Evolutionary conservation across 2,329 filamentous ascomycete genomes (phyloP).

Genomic region (Pseudogymnoascus sp.): DNA sequence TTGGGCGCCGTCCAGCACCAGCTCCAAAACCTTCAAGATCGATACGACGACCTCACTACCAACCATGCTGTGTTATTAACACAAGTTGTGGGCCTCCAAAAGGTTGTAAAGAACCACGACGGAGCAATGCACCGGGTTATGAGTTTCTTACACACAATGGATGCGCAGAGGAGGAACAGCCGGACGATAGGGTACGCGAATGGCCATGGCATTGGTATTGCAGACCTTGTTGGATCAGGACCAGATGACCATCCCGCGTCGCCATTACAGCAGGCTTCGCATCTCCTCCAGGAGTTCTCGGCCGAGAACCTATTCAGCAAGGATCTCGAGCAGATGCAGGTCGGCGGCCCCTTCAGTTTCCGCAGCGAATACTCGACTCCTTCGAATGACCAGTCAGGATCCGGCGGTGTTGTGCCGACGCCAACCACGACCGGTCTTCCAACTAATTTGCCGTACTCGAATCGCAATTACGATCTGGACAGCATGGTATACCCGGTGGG

Average conservation of each 20-base stretch:
- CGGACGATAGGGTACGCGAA: slow-evolving; percentile 36
- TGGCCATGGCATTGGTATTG: slow-evolving; percentile 28
- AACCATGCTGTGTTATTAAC: slow-evolving; percentile 54
- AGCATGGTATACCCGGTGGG: slow-evolving; percentile 84
- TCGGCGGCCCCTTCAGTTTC: slow-evolving; percentile 19
- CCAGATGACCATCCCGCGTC: slow-evolving; percentile 55
- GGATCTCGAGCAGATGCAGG: slow-evolving; percentile 56
- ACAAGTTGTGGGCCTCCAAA: slow-evolving; percentile 52
- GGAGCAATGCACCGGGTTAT: slow-evolving; percentile 63
- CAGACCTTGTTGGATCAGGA: slow-evolving; percentile 24
- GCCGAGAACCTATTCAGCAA: slow-evolving; percentile 55
- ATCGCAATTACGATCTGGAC: slow-evolving; percentile 48
- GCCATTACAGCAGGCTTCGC: slow-evolving; percentile 58
- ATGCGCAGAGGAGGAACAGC: slow-evolving; percentile 55
- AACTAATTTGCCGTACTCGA: slow-evolving; percentile 31
- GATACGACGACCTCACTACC: slow-evolving; percentile 67
- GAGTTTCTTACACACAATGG: slow-evolving; percentile 56
- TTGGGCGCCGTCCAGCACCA: slow-evolving; percentile 87
- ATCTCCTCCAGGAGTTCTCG: slow-evolving; percentile 56
- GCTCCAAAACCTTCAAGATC: slow-evolving; percentile 76
- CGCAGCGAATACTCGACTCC: slow-evolving; percentile 26
- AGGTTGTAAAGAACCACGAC: slow-evolving; percentile 59
- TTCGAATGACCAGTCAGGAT: slow-evolving; percentile 22
- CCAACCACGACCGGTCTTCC: slow-evolving; percentile 39
- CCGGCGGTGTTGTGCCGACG: slow-evolving; percentile 28